Evolutionary conservation across 192 early-diverging fungal species (phyloP), one percentile per base, ranked within the genome.

Genomic region (Backusella psychrophila): DNA sequence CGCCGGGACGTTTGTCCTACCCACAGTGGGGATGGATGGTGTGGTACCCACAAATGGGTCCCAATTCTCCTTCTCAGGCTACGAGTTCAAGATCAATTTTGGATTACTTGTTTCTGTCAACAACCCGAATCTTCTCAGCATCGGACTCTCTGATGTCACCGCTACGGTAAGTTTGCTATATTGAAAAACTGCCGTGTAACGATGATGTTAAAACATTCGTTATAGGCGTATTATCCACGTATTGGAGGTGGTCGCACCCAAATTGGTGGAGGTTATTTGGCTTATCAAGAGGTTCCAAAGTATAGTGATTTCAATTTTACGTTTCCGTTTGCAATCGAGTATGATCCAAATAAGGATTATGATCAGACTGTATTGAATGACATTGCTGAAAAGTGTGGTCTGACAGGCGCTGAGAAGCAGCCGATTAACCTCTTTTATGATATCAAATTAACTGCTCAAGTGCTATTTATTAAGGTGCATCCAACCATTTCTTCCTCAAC

Each of bases 141-240:
- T 85, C 71, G 74, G 76, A 14, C 77, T 87, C n/a, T 81, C 81
- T 44, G 73, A 82, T 12, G 82, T 87, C 44, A 59, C 71, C 63
- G 86, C 86, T 19, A 83, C 78, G 0, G 86, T 87, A 87, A 80
- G 82, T 82, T 9, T 6, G 3, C 33, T 3, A 33, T 33, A 66
- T 19, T 8, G 21, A 46, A 23, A 41, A 17, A 53, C 36, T 66
- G 66, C 34, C 29, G 31, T 72, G 34, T 63, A 56, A 38, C 34
- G 33, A 33, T 33, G 33, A 33, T 29, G 1, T 33, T 33, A 33
- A 23, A 39, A 29, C 29, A 29, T 1, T 39, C 17, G 5, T 42
- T n/a, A 21, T 82, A 89, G 87, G 87, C 86, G 14, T 89, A 75
- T 69, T 89, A 89, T 75, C 87, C 87, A 19, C 31, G 44, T 38